These are phyloP conservation scores for Tetracladium marchalianum DNA, from an alignment of 495 filamentous ascomycete genomes.

Conservation along the genomic window DNA sequence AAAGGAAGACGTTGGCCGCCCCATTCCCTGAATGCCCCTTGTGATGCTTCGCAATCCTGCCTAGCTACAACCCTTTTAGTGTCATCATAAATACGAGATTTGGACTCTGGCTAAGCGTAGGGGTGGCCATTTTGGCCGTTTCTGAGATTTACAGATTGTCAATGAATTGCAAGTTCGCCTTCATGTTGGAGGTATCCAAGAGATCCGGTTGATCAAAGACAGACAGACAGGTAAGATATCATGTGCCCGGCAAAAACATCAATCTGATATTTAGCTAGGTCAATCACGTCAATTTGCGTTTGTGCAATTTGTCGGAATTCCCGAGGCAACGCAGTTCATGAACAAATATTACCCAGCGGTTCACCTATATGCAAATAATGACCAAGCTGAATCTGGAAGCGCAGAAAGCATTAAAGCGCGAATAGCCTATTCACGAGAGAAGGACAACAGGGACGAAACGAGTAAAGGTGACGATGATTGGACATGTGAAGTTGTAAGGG, in stretches of 20 bases:
- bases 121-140: conserved; percentile 24
- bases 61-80: conserved; percentile 13
- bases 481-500: conserved; percentile 59
- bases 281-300: conserved; percentile 57
- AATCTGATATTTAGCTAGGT: conserved; percentile 27
- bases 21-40: conserved; percentile 25
- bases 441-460: conserved; percentile 40
- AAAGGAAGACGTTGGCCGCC: conserved; percentile 52
- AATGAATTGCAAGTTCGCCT: conserved; percentile 50
- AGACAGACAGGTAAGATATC: conserved; percentile 48
- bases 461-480: conserved; percentile 58
- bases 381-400: conserved; percentile 27
- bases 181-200: conserved; percentile 47
- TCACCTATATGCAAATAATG: conserved; percentile 28
- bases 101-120: conserved; percentile 37
- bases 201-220: conserved; percentile 57
- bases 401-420: conserved; percentile 48
- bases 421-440: conserved; percentile 48
- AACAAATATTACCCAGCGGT: conserved; percentile 56
- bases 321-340: conserved; percentile 54
- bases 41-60: conserved; percentile 4
- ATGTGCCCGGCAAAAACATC: background rate
- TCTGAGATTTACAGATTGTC: conserved; percentile 44
- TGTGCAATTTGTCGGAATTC: conserved; percentile 50
- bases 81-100: conserved; percentile 12